Evolutionary conservation across 768 basidiomycete species (phyloP).

Genomic region (Lactarius quietus): DNA sequence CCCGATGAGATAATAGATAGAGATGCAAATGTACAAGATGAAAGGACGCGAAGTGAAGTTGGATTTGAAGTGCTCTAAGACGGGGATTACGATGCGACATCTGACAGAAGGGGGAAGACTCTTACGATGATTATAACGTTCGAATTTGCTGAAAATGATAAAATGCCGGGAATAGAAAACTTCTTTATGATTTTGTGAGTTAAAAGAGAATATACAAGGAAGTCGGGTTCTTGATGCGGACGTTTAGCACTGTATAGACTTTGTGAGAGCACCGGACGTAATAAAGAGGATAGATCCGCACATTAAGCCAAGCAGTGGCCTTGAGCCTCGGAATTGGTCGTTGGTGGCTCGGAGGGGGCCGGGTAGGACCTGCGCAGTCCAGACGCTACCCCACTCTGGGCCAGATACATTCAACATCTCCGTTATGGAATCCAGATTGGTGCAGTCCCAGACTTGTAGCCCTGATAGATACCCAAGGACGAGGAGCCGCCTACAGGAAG

Average conservation of each 20-base stretch:
- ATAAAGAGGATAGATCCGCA: conserved; percentile 27
- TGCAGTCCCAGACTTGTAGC: conserved; percentile 62
- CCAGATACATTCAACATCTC: conserved; percentile 53
- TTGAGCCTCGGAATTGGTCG: conserved; percentile 35
- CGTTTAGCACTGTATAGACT: conserved; percentile 24
- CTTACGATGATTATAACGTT: conserved; percentile 58
- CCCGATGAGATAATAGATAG: conserved; percentile 48
- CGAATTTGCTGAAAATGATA: conserved; percentile 44
- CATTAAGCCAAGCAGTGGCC: conserved; percentile 37
- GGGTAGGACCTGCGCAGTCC: conserved; percentile 43
- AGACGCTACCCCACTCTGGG: conserved; percentile 35
- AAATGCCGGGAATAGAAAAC: conserved; percentile 40
- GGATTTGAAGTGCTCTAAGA: conserved; percentile 56
- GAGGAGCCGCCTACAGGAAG: conserved; percentile 40
- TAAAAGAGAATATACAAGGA: conserved; percentile 46
- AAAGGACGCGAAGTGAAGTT: conserved; percentile 52
- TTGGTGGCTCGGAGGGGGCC: conserved; percentile 29
- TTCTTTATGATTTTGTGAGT: conserved; percentile 50
- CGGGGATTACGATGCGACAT: conserved; percentile 8
- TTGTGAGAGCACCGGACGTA: neutral
- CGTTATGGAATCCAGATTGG: conserved; percentile 45
- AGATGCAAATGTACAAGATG: conserved; percentile 48
- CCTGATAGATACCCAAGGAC: conserved; percentile 51
- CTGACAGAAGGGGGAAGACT: conserved; percentile 15
- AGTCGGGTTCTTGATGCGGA: conserved; percentile 27